Conservation (phyloP, 2,329 filamentous ascomycete species). For the Cladosporium austrohemisphaericum region DNA sequence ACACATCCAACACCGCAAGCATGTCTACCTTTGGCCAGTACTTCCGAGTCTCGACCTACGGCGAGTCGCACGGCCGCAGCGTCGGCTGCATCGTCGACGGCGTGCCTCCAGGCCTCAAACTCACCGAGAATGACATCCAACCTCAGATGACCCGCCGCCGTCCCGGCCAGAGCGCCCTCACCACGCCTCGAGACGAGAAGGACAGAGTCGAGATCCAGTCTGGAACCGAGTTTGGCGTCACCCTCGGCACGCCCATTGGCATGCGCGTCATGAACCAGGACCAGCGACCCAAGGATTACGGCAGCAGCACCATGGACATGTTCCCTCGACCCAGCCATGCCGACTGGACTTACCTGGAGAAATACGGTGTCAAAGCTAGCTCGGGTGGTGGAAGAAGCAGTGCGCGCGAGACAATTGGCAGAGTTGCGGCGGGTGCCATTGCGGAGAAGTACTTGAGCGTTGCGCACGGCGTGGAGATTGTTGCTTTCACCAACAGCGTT, state of each 20-base stretch:
- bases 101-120: conserved; percentile 78
- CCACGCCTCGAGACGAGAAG: conserved; percentile 88
- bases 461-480: conserved; percentile 82
- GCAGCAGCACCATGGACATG: conserved; percentile 80
- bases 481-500: conserved; percentile 83
- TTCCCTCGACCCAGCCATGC: conserved; percentile 91
- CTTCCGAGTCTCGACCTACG: conserved; percentile 80
- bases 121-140: conserved; percentile 78
- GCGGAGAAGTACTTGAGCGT: conserved; percentile 86
- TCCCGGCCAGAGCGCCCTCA: conserved; percentile 84
- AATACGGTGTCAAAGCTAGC: conserved; percentile 91
- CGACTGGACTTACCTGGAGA: conserved; percentile 95
- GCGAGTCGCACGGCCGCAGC: conserved; percentile 85
- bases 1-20: conserved; percentile 27
- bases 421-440: conserved; percentile 87
- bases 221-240: conserved; percentile 84
- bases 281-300: conserved; percentile 88
- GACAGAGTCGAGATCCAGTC: conserved; percentile 90
- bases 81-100: conserved; percentile 96
- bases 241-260: conserved; percentile 84
- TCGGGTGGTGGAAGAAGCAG: conserved; percentile 85
- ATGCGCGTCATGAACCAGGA: conserved; percentile 89
- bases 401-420: conserved; percentile 88
- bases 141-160: conserved; percentile 88
- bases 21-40: conserved; percentile 87